Evolutionary conservation across 352 stramenopile genomes (phyloP).

Genomic region (Phytophthora europaea): DNA sequence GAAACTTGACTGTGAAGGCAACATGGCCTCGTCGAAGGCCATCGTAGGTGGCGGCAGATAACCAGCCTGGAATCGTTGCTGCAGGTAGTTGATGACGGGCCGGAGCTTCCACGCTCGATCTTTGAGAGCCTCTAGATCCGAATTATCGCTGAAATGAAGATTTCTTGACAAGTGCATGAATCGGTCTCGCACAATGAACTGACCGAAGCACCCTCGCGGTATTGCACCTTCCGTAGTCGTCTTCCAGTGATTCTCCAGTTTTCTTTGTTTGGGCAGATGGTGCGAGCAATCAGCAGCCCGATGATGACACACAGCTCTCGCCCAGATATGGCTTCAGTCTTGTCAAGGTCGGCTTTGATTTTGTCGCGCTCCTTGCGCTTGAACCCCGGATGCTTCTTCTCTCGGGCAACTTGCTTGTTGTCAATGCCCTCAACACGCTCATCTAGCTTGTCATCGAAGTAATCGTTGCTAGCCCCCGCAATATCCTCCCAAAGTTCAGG

Average conservation of each 20-base stretch:
- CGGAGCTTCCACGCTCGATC: constrained; percentile 12
- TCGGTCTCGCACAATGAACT: constrained; percentile 14
- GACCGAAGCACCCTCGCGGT: constrained; percentile 14
- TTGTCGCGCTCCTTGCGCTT: no score
- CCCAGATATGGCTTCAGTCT: no score
- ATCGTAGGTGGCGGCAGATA: constrained; percentile 8
- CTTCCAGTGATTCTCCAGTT: constrained; percentile 12
- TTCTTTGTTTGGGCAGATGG: constrained; percentile 10
- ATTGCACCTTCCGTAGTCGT: constrained; percentile 14
- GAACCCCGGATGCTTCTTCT: no score
- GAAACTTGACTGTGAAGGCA: neutral
- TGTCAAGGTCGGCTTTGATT: no score
- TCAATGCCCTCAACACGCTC: neutral
- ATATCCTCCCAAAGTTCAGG: neutral
- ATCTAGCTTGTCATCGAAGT: neutral
- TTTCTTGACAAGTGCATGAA: constrained; percentile 17
- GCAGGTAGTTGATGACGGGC: neutral
- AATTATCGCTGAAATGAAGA: neutral
- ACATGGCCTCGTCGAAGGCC: constrained; percentile 11
- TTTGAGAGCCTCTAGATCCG: neutral
- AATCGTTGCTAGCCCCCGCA: neutral
- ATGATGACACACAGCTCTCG: constrained; percentile 4
- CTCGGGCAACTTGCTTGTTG: no score
- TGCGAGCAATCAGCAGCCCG: constrained; percentile 7
- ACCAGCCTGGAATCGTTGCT: neutral